Evolutionary conservation across 805 yeast species (phyloP), one percentile per base, ranked within the genome.

Genomic region (Pichia membranifaciens): DNA sequence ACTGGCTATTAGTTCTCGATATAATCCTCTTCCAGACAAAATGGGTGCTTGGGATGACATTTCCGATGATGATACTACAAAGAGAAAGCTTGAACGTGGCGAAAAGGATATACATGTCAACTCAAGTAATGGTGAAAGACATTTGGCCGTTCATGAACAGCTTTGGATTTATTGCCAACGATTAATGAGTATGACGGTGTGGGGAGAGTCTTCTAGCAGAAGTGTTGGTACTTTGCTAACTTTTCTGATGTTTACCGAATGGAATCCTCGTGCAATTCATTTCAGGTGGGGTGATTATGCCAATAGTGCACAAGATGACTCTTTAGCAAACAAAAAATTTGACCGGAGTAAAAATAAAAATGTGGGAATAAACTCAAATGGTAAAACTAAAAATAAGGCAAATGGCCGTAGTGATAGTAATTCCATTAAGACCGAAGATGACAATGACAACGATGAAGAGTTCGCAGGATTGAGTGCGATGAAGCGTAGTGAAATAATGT

Each of bases 201-300:
- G 96, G 96, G 96, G 95, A 1, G 96, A 87, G 60, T 93, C 95
- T 0, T 82, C 87, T 49, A 85, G 93, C 6, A 69, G 96, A 52
- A 83, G 93, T 0, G 77, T 89, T 3, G 96, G 96, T 1, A 87
- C 96, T 0, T 82, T 89, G 5, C 73, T 85, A 51, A 90, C 96
- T 0, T 87, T 90, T 59, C 65, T 90, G 43, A 69, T 90, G 16
- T 83, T 87, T 56, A 86, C 96, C 0, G 97, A 91, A 63, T 90
- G 98, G 98, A 88, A 89, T 56, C 96, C 96, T 3, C 70, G 96
- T 45, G 96, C 96, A 3, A 88, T 89, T 51, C 96, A 89, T 63
- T 84, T 89, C 83, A 69, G 88, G 54, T 79, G 91, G 86, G 67
- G 81, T 0, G 96, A 90, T 65, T 86, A 87, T 65, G 95, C 91